Conservation (phyloP, 768 basidiomycete genomes). For the Fomitopsis pulvina region DNA sequence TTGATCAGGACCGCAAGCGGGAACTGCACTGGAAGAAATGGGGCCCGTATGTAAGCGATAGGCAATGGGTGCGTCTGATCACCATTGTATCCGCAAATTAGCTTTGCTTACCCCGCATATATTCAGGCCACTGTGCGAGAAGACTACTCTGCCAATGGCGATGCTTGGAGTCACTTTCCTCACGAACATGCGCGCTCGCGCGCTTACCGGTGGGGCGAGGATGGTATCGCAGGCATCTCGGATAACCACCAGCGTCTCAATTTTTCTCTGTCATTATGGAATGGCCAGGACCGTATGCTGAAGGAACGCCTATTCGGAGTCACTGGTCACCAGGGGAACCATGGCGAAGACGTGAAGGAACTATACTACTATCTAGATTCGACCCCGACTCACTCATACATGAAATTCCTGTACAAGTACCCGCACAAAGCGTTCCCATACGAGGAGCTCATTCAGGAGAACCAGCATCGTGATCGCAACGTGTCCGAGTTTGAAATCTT, state of each 20-base stretch:
- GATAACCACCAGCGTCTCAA: conserved; percentile 96
- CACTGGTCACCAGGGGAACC: conserved; percentile 96
- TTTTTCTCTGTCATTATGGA: conserved; percentile 90
- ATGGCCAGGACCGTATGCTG: conserved; percentile 87
- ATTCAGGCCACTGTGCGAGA: conserved; percentile 92
- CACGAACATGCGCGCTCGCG: conserved; percentile 91
- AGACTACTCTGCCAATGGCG: conserved; percentile 95
- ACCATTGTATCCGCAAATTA: not conserved
- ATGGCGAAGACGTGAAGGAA: conserved; percentile 99
- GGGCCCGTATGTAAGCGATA: conserved; percentile 96
- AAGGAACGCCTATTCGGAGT: conserved; percentile 97
- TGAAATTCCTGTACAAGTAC: conserved; percentile 99
- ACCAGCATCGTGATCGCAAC: conserved; percentile 71
- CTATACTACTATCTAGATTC: conserved; percentile 98
- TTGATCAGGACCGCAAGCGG: conserved; percentile 75
- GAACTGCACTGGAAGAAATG: conserved; percentile 96
- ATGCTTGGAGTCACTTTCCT: conserved; percentile 94
- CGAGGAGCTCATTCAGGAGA: conserved; percentile 87
- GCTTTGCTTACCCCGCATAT: not conserved
- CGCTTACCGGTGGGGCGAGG: conserved; percentile 98
- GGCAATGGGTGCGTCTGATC: conserved; percentile 79
- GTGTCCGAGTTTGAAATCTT: conserved; percentile 90
- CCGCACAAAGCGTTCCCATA: conserved; percentile 91
- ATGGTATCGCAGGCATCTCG: conserved; percentile 94
- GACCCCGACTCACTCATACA: conserved; percentile 98